Conservation (phyloP, 345 rosid genomes). For the Euphorbia tirucalli region DNA sequence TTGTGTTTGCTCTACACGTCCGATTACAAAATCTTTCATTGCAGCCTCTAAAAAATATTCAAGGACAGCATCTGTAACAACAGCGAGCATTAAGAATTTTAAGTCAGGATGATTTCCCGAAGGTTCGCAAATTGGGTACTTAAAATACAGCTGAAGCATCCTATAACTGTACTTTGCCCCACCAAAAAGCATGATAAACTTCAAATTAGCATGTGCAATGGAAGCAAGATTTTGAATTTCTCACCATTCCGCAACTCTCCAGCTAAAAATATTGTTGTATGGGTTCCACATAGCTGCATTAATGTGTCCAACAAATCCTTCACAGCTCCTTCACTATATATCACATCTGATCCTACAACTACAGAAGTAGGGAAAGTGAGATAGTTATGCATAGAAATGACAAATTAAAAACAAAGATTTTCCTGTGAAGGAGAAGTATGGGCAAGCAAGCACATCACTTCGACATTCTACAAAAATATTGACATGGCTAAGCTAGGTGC, state of each 20-base stretch:
- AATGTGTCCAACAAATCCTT: constrained; percentile 70
- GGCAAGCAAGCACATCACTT: neutral
- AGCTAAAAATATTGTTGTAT: constrained; percentile 71
- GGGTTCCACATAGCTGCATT: constrained; percentile 54
- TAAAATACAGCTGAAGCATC: constrained; percentile 56
- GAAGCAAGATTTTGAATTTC: constrained; percentile 6
- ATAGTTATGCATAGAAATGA: neutral
- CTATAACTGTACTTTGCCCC: constrained; percentile 59
- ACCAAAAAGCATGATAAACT: constrained; percentile 4
- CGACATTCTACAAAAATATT: too few species aligned
- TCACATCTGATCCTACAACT: constrained; percentile 90
- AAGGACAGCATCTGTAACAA: constrained; percentile 61
- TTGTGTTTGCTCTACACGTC: constrained; percentile 68
- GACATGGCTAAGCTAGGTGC: too few species aligned
- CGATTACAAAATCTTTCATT: constrained; percentile 55
- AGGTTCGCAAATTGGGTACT: neutral
- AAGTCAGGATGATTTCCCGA: neutral
- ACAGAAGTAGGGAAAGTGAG: constrained; percentile 11
- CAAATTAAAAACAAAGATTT: neutral
- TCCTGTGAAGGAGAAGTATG: neutral
- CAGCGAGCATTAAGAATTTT: constrained; percentile 1
- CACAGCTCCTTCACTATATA: constrained; percentile 83
- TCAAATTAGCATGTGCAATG: neutral
- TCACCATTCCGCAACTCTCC: constrained; percentile 83
- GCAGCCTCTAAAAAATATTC: constrained; percentile 81